Conservation (phyloP, 2,329 filamentous ascomycete genomes). For the Nemania sp. region DNA sequence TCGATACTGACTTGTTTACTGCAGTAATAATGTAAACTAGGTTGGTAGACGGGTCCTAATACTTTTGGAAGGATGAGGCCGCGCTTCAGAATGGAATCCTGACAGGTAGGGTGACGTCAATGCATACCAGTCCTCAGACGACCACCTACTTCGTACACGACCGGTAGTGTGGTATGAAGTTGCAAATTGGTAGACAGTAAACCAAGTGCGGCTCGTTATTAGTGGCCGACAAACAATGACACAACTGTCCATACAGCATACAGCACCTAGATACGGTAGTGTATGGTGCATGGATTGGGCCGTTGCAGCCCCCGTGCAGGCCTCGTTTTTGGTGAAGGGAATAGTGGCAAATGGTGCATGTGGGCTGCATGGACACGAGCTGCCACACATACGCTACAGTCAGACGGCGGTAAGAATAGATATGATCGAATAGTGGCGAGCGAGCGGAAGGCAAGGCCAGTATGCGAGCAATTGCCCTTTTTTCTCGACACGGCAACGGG, state of each 20-base stretch:
- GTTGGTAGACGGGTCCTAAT: background rate
- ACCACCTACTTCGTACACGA: background rate
- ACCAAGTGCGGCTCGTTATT: too few species aligned
- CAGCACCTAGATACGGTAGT: too few species aligned
- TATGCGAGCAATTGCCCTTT: conserved; percentile 4
- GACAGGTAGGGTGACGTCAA: background rate
- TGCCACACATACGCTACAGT: conserved; percentile 4
- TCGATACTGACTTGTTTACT: background rate
- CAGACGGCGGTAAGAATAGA: background rate
- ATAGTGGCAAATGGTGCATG: conserved; percentile 7
- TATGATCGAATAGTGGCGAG: background rate
- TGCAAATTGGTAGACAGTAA: too few species aligned
- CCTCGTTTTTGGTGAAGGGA: conserved; percentile 4
- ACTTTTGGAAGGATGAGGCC: background rate
- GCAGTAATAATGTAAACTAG: too few species aligned
- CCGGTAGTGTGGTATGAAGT: too few species aligned
- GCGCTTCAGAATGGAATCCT: conserved; percentile 9
- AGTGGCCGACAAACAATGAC: background rate
- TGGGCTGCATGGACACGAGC: conserved; percentile 19
- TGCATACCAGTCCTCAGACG: background rate
- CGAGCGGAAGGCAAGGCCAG: background rate
- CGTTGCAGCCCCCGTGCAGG: background rate
- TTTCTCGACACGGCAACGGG: conserved; percentile 7
- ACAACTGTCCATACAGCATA: too few species aligned
- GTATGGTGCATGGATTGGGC: background rate